phyloP scores from a whole-genome alignment of 2,329 filamentous ascomycete genomes.

The Acarospora socialis region DNA sequence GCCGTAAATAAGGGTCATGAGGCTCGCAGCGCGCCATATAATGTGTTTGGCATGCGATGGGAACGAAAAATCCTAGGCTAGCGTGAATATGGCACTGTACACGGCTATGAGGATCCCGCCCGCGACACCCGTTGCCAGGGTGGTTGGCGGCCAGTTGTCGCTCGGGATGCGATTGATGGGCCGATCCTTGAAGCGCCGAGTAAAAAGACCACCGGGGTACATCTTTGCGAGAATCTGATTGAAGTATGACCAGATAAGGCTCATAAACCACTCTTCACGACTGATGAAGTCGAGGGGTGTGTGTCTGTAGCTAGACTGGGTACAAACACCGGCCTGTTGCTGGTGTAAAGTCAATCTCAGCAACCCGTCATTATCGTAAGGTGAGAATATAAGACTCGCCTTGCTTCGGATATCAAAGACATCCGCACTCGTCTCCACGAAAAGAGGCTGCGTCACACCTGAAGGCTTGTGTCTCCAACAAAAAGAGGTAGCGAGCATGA shows the following conservation, averaged over 20 bases:
- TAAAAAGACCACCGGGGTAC: no score
- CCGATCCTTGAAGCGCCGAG: not conserved
- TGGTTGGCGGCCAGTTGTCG: not conserved
- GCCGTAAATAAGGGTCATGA: constrained; percentile 1
- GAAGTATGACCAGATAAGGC: no score
- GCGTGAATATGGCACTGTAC: constrained; percentile 2
- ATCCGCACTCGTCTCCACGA: constrained; percentile 8
- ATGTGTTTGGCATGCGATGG: constrained; percentile 2
- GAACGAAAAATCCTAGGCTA: constrained; percentile 7
- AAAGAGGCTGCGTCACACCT: constrained; percentile 15
- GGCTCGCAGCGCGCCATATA: constrained; percentile 5
- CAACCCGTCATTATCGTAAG: not conserved
- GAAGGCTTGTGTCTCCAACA: constrained; percentile 21
- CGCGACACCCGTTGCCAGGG: not conserved
- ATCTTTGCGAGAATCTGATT: no score
- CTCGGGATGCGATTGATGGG: constrained; percentile 5
- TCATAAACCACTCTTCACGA: no score
- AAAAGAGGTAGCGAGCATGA: constrained; percentile 16
- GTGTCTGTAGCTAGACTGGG: constrained; percentile 14
- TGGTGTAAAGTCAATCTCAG: not conserved
- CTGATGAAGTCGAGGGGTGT: constrained; percentile 24
- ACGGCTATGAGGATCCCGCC: not conserved
- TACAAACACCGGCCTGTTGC: no score
- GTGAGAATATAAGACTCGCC: constrained; percentile 10
- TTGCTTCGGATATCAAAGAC: constrained; percentile 15